Evolutionary conservation across 2,329 filamentous ascomycete genomes (phyloP).

Genomic region (Graphiopsis chlorocephala): DNA sequence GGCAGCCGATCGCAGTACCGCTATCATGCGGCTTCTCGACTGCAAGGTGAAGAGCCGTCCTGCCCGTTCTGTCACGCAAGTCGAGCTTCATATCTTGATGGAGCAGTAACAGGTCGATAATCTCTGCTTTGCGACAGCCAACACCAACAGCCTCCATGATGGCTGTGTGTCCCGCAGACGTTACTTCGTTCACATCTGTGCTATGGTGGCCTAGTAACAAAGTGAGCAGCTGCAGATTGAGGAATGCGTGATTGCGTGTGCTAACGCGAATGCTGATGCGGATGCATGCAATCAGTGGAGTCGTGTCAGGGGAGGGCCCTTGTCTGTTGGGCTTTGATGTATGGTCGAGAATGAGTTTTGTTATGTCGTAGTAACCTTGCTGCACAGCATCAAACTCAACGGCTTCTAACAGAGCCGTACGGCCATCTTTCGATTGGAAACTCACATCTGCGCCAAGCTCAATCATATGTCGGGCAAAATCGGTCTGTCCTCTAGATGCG

Average conservation of each 20-base stretch:
- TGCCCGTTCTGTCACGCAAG: neutral
- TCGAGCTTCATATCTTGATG: neutral
- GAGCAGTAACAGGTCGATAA: neutral
- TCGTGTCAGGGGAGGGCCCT: neutral
- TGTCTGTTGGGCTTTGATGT: no score
- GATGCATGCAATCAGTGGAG: neutral
- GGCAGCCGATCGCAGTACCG: neutral
- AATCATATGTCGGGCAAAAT: neutral
- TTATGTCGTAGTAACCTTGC: neutral
- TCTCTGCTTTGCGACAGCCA: neutral
- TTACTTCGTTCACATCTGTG: neutral
- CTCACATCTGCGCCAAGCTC: neutral
- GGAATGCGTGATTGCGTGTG: neutral
- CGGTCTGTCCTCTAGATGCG: neutral
- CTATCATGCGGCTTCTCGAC: neutral
- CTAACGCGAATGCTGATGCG: neutral
- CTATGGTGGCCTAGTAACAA: neutral
- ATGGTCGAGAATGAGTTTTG: neutral
- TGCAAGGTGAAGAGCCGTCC: neutral
- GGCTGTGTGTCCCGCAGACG: neutral
- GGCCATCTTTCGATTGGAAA: neutral
- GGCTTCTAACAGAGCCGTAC: neutral
- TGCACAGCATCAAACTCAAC: neutral
- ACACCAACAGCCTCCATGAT: neutral
- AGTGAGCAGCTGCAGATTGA: neutral